A percentile compares a stretch with the other conserved stretches of the same genome.
phyloP scores from a whole-genome alignment of 2,329 filamentous ascomycete genomes.

The Clarireedia sp. region DNA sequence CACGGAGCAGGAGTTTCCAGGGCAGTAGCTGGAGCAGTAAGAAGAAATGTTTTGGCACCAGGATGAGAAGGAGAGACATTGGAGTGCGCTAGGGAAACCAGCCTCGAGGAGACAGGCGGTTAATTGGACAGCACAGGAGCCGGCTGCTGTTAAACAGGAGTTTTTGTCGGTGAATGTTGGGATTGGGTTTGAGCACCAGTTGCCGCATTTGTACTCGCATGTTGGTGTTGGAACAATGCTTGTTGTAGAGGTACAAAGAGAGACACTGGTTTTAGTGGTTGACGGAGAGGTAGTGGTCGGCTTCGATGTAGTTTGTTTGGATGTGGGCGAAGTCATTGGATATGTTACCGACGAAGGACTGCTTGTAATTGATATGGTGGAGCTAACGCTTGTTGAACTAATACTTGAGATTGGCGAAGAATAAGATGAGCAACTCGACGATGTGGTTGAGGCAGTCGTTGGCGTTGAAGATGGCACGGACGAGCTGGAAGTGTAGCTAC shows the following conservation, averaged over 20 bases:
- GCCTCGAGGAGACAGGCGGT: constrained; percentile 44
- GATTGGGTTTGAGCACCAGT: constrained; percentile 44
- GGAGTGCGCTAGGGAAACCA: constrained; percentile 40
- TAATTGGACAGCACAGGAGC: constrained; percentile 38
- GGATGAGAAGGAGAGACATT: constrained; percentile 42
- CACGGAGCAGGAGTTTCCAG: constrained; percentile 34
- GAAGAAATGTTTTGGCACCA: constrained; percentile 42
- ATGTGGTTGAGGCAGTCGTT: background rate
- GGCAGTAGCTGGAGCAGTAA: constrained; percentile 38
- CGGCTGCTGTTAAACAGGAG: constrained; percentile 35
- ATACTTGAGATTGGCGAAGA: background rate
- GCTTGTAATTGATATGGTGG: background rate
- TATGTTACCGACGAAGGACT: background rate
- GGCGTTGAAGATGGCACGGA: constrained; percentile 4
- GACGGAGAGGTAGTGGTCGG: constrained; percentile 10
- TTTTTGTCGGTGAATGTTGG: constrained; percentile 39
- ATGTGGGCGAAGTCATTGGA: background rate
- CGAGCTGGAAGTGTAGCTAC: background rate
- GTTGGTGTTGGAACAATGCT: constrained; percentile 33
- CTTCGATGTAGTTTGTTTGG: background rate
- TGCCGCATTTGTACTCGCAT: constrained; percentile 48
- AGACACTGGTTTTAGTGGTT: constrained; percentile 14
- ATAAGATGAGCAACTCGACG: constrained; percentile 4
- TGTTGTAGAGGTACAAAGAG: constrained; percentile 41
- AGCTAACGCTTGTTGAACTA: background rate